Percentiles rank a stretch among this genome's conserved stretches.
These are phyloP conservation scores for Wickerhamiella lipophila DNA, from an alignment of 805 yeast species.

Conservation along the genomic window DNA sequence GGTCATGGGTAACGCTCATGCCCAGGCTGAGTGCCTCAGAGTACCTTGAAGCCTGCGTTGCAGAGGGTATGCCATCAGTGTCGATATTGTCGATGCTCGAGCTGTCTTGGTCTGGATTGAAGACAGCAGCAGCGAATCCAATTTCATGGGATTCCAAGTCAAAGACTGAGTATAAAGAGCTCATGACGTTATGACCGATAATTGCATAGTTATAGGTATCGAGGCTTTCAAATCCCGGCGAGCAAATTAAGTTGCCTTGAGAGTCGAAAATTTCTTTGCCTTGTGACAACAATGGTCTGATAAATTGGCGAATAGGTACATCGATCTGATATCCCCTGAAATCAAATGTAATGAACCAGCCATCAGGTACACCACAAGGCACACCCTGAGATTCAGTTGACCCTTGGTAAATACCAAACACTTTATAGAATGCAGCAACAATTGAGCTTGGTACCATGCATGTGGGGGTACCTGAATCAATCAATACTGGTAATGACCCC, in stretches of 20 bases:
- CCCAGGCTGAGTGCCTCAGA: conserved; percentile 12
- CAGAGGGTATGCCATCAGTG: conserved; percentile 20
- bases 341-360: conserved; percentile 18
- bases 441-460: conserved; percentile 33
- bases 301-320: conserved; percentile 31
- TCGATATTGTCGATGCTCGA: conserved; percentile 18
- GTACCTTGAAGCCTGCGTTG: conserved; percentile 20
- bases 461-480: conserved; percentile 43
- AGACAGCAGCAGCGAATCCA: conserved; percentile 41
- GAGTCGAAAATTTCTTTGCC: conserved; percentile 15
- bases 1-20: neutral
- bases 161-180: conserved; percentile 54
- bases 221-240: conserved; percentile 16
- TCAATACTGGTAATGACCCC: conserved; percentile 18
- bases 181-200: conserved; percentile 54
- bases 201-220: conserved; percentile 28
- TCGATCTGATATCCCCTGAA: conserved; percentile 40
- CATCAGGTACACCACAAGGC: conserved; percentile 27
- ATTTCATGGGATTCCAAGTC: conserved; percentile 48
- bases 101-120: conserved; percentile 21
- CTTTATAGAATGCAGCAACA: conserved; percentile 20
- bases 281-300: conserved; percentile 9
- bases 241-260: conserved; percentile 19
- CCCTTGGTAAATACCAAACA: conserved; percentile 26
- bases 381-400: conserved; percentile 14